Conservation (phyloP, 2,329 filamentous ascomycete genomes). For the Nigrospora sphaerica region DNA sequence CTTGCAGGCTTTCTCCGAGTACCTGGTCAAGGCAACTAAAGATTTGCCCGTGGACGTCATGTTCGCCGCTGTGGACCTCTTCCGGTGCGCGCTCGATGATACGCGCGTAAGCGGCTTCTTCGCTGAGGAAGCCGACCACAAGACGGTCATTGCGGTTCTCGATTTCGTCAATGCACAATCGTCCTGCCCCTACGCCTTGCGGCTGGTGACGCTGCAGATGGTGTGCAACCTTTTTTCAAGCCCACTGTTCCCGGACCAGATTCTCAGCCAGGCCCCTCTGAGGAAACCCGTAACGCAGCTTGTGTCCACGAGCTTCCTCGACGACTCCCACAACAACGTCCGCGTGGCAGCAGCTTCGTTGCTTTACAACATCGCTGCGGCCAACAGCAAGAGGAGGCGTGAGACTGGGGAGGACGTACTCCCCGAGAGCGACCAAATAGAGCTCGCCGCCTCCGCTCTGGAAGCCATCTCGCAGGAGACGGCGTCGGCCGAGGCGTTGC, state of each 20-base stretch:
- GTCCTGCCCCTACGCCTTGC: slow-evolving; percentile 69
- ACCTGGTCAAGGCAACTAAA: slow-evolving; percentile 48
- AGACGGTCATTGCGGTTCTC: slow-evolving; percentile 56
- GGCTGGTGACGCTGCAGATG: slow-evolving; percentile 77
- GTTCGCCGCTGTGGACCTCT: slow-evolving; percentile 80
- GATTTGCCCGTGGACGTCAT: slow-evolving; percentile 56
- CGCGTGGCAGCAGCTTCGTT: slow-evolving; percentile 77
- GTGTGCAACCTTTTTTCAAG: slow-evolving; percentile 80
- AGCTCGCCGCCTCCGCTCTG: slow-evolving; percentile 72
- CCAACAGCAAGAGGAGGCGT: slow-evolving; percentile 59
- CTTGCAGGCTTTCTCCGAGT: slow-evolving; percentile 55
- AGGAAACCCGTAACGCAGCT: slow-evolving; percentile 58
- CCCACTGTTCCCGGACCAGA: slow-evolving; percentile 59
- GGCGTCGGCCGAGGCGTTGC: slow-evolving; percentile 62
- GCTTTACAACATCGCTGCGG: slow-evolving; percentile 72
- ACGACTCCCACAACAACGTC: slow-evolving; percentile 65
- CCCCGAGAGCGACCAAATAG: slow-evolving; percentile 65
- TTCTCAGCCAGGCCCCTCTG: slow-evolving; percentile 46
- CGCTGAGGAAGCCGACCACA: slow-evolving; percentile 64
- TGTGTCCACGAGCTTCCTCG: slow-evolving; percentile 71
- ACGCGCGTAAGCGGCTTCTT: slow-evolving; percentile 74
- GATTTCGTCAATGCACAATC: slow-evolving; percentile 48
- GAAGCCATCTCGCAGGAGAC: slow-evolving; percentile 61
- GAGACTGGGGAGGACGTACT: slow-evolving; percentile 51
- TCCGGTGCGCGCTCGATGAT: slow-evolving; percentile 72